Evolutionary conservation across 2,329 filamentous ascomycete genomes (phyloP), one percentile per base, ranked within the genome.

Genomic region (Arthrobotrys musiformis): DNA sequence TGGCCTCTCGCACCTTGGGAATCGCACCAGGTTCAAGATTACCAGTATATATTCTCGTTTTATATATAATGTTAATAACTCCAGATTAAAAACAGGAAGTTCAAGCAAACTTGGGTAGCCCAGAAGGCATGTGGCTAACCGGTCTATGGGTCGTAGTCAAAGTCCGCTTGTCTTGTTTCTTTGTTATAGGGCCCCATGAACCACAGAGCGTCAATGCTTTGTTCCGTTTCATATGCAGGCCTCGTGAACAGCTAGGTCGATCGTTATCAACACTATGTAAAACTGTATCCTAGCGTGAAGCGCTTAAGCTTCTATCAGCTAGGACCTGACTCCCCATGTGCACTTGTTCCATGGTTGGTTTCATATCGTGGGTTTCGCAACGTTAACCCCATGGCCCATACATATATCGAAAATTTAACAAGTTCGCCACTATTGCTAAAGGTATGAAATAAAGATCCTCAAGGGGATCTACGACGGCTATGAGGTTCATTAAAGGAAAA

Each of bases 201-300:
- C 15, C 17, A 15, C 9, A 44, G n/a, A 56, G 11, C 26, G 11
- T 8, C 24, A 7, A 60, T 37, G 70, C 70, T 74, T 74, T 74
- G 70, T 74, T 40, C 17, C 33, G 70, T 67, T 67, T 62, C 54
- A 68, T 35, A 37, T 33, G 13, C 28, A n/a, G 11, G 28, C 52
- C 50, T 60, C 42, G 15, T 50, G 54, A n/a, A n/a, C n/a, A n/a
- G 13, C 26, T 8, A 17, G 30, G 19, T 33, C 40, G 33, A 40
- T 54, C 19, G 28, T n/a, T 22, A 54, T 9, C 33, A n/a, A 42
- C 9, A 33, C 15, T 40, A n/a, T 37, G 7, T 11, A 37, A 4
- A 6, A 33, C 19, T 7, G 13, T n/a, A 19, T 52, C 11, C n/a
- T 7, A 26, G 28, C n/a, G 15, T 19, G 4, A 19, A 56, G 22